These are phyloP conservation scores for Eucalyptus sp. DNA, from an alignment of 345 rosid species.

Conservation along the genomic window DNA sequence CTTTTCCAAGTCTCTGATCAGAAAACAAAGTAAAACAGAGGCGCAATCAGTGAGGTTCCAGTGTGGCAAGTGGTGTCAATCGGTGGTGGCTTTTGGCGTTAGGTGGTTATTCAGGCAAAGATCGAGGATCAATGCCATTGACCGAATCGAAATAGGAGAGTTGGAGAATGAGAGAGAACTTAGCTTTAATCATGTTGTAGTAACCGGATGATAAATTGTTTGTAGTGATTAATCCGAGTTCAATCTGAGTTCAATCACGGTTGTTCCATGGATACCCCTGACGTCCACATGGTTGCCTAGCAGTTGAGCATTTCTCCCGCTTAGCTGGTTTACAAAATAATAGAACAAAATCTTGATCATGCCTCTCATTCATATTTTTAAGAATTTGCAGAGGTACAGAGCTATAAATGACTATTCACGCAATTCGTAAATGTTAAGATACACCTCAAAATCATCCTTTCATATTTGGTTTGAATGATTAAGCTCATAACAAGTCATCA, in stretches of 20 bases:
- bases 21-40: not conserved
- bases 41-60: not conserved
- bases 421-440: not conserved
- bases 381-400: not conserved
- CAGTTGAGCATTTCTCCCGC: not conserved
- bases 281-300: not conserved
- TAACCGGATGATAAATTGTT: too few relatives aligned
- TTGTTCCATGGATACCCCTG: not conserved
- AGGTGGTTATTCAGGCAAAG: too few relatives aligned
- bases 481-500: not conserved
- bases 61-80: not conserved
- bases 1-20: not conserved
- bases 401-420: not conserved
- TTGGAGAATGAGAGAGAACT: too few relatives aligned
- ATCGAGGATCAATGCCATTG: too few relatives aligned
- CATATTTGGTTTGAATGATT: not conserved
- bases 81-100: too few relatives aligned
- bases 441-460: not conserved
- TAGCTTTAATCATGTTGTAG: too few relatives aligned
- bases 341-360: not conserved
- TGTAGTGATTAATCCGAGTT: too few relatives aligned
- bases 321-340: not conserved
- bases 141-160: too few relatives aligned
- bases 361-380: not conserved
- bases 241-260: too few relatives aligned